Base-by-base conservation (phyloP, 257 asterid species). In the Solanum microdontum region DNA sequence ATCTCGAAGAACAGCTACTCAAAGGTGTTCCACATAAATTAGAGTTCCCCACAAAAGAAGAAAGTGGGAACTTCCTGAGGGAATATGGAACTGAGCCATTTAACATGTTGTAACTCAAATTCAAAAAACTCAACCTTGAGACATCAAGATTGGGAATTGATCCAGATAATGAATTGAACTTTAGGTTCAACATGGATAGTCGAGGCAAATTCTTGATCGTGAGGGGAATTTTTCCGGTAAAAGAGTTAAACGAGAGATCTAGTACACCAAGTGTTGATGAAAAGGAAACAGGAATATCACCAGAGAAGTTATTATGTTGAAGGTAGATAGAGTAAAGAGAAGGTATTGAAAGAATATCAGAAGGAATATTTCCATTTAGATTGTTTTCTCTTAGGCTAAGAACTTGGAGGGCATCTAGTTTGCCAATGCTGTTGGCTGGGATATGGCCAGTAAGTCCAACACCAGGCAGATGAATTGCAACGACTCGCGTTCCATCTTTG, bases 221-320 rank as follows among this genome's bases (percentile, higher is more conserved):
- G 5, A 87, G 12, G 0, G 98, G 98, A 26, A 97, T 91, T n/a
- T 76, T 90, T 36, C 98, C 98, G 1, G 90, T 88, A 58, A 97
- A 92, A 32, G 95, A 90, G 89, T 97, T 97, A 62, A 84, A 92
- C 1, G 99, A 95, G 21, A 96, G 93, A 89, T 97, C 98, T 11
- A 97, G 9, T 10, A 93, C 84, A 15, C 84, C 84, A 36, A 97
- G 93, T 2, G 79, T 90, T 43, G 94, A 88, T 13, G 98, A 89
- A 10, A 96, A 89, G 14, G 88, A 84, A 8, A 10, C 23, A 45
- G 98, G 96, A 87, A 93, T 87, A 12, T 77, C 74, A 32, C 99
- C 98, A 0, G 99, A 95, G 89, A 97, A 95, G 87, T 95, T 95
- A 80, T 97, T 97, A 24, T 92, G 90, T 58, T 96, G 98, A 87